Percentiles rank a stretch among this genome's conserved stretches.
Conservation (phyloP, 345 rosid species). For the Camelina neglecta region DNA sequence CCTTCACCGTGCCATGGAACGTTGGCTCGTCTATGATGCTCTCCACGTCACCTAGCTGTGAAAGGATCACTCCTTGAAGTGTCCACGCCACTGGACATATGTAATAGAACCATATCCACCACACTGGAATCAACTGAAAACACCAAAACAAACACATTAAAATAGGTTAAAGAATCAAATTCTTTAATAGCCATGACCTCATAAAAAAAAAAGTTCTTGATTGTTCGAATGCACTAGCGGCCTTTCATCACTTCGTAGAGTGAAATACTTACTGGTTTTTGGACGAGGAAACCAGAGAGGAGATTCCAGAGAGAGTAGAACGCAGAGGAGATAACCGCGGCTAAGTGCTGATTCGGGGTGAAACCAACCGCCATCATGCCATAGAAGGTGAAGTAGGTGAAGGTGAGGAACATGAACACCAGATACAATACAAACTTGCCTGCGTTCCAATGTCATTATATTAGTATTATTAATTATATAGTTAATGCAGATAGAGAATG, state of each 20-base stretch:
- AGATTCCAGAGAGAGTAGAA: slow-evolving; percentile 95
- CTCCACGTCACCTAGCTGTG: slow-evolving; percentile 89
- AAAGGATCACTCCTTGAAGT: slow-evolving; percentile 65
- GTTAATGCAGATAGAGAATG: not conserved
- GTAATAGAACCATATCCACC: slow-evolving; percentile 98
- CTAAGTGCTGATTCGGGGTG: slow-evolving; percentile 75
- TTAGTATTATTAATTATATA: not conserved
- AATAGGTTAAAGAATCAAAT: not conserved
- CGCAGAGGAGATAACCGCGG: slow-evolving; percentile 81
- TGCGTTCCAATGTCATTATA: slow-evolving; percentile 43
- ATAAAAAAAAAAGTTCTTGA: not conserved
- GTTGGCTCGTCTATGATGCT: slow-evolving; percentile 56
- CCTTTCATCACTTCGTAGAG: slow-evolving; percentile 4
- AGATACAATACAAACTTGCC: slow-evolving; percentile 74
- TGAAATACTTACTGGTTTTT: slow-evolving; percentile 65
- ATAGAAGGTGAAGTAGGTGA: slow-evolving; percentile 86
- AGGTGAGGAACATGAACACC: slow-evolving; percentile 88
- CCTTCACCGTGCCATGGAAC: slow-evolving; percentile 66
- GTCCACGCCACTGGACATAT: slow-evolving; percentile 91
- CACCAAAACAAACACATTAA: not conserved
- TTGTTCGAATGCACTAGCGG: not conserved
- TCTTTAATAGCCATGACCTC: not conserved
- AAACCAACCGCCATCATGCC: slow-evolving; percentile 98
- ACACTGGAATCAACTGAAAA: slow-evolving; percentile 69
- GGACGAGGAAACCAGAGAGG: slow-evolving; percentile 82